These are phyloP conservation scores for Diaporthe sp. DNA, from an alignment of 2,329 filamentous ascomycete genomes.

Conservation along the genomic window DNA sequence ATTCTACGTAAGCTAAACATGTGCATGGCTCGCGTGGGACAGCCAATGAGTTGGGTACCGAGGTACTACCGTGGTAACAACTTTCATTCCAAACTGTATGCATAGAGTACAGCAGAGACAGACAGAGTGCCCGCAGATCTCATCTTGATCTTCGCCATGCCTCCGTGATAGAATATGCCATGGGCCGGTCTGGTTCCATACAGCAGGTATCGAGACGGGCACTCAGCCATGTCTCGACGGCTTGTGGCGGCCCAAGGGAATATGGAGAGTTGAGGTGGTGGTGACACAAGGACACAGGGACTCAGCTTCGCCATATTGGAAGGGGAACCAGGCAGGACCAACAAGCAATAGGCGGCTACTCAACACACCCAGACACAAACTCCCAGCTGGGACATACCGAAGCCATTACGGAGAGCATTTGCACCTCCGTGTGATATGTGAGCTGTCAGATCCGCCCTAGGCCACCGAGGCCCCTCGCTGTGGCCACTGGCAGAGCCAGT, in stretches of 20 bases:
- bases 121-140: neutral
- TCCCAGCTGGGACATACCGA: constrained; percentile 1
- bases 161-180: neutral
- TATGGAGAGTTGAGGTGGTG: neutral
- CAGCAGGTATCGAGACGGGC: neutral
- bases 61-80: neutral
- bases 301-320: neutral
- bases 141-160: neutral
- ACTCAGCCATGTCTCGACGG: constrained; percentile 2
- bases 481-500: neutral
- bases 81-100: neutral
- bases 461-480: neutral
- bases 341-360: constrained; percentile 9
- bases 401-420: constrained; percentile 7
- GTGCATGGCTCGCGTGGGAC: neutral
- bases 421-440: constrained; percentile 20
- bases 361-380: neutral
- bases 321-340: neutral
- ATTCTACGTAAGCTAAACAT: constrained; percentile 21
- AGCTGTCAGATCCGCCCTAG: constrained; percentile 28
- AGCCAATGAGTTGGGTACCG: neutral
- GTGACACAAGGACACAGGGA: neutral
- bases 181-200: neutral
- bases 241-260: constrained; percentile 32
- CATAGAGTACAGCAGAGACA: neutral